phyloP scores from a whole-genome alignment of 306 rosid species.

The Adenanthera pavonina region DNA sequence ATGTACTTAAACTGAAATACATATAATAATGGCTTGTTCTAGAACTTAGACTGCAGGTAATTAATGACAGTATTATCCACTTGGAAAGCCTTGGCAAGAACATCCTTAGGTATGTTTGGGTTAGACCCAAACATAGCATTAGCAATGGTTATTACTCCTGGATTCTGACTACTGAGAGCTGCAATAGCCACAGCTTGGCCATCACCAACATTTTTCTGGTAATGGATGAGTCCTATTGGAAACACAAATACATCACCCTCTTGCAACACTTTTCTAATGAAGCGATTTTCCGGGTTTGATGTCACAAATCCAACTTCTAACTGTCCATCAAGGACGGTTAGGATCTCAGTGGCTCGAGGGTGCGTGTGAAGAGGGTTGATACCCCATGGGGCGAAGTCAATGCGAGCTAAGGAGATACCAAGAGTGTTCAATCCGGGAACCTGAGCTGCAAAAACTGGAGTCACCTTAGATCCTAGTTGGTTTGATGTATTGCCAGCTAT shows the following conservation, averaged over 20 bases:
- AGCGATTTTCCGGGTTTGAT: not conserved
- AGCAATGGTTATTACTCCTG: not conserved
- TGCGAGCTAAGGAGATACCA: not conserved
- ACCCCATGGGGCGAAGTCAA: not conserved
- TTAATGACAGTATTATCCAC: no score
- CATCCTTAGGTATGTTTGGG: no score
- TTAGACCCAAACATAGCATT: not conserved
- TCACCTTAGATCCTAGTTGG: not conserved
- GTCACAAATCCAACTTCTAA: conserved; percentile 51
- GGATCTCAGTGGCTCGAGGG: no score
- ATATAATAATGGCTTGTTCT: not conserved
- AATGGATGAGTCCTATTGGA: no score
- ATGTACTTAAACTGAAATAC: no score
- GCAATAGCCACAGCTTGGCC: no score
- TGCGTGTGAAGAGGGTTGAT: not conserved
- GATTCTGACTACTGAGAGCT: no score
- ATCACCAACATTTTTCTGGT: no score
- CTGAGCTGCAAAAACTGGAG: not conserved
- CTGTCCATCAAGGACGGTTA: not conserved
- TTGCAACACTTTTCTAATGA: not conserved
- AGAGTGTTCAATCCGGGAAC: not conserved
- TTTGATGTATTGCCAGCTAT: not conserved
- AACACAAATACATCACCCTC: no score
- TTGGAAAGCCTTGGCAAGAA: no score
- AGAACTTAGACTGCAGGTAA: conserved; percentile 43